A percentile compares a stretch with the other conserved stretches of the same genome.
phyloP scores from a whole-genome alignment of 805 yeast species.

The Ogataea allantospora region DNA sequence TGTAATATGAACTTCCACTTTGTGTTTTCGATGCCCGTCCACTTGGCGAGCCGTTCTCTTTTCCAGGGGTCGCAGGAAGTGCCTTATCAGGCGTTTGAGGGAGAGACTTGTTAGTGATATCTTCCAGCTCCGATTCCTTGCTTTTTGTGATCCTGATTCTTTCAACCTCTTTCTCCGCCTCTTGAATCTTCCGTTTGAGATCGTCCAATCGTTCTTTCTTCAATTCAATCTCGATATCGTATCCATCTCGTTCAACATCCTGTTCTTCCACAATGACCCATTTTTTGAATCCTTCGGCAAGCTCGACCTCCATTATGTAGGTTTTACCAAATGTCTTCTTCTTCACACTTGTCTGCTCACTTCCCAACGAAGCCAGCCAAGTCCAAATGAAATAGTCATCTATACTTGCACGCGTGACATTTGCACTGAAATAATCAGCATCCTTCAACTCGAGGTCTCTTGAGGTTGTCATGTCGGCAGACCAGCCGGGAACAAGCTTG shows the following conservation, averaged over 20 bases:
- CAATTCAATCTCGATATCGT: conserved; percentile 35
- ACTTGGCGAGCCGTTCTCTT: conserved; percentile 7
- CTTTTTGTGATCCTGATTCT: conserved; percentile 17
- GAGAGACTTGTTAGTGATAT: conserved; percentile 18
- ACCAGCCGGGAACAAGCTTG: conserved; percentile 37
- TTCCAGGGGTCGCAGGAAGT: conserved; percentile 7
- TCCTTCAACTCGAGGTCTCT: conserved; percentile 21
- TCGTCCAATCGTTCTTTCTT: conserved; percentile 34
- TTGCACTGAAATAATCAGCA: conserved; percentile 39
- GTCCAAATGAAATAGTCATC: conserved; percentile 93
- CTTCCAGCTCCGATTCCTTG: conserved; percentile 11
- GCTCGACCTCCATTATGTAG: conserved; percentile 75
- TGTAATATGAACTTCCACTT: conserved; percentile 11
- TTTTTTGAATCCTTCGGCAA: conserved; percentile 69
- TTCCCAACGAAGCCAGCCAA: conserved; percentile 76
- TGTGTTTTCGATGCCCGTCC: conserved; percentile 4
- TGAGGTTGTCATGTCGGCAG: conserved; percentile 31
- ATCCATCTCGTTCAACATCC: conserved; percentile 40
- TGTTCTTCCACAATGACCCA: conserved; percentile 78
- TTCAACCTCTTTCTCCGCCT: conserved; percentile 30
- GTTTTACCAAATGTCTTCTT: conserved; percentile 78
- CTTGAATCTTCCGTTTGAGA: conserved; percentile 28
- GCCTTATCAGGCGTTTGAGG: conserved; percentile 7
- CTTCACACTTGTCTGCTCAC: conserved; percentile 65
- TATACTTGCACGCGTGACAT: conserved; percentile 62